phyloP scores from a whole-genome alignment of 805 yeast species.

The Kodamaea sagamina region DNA sequence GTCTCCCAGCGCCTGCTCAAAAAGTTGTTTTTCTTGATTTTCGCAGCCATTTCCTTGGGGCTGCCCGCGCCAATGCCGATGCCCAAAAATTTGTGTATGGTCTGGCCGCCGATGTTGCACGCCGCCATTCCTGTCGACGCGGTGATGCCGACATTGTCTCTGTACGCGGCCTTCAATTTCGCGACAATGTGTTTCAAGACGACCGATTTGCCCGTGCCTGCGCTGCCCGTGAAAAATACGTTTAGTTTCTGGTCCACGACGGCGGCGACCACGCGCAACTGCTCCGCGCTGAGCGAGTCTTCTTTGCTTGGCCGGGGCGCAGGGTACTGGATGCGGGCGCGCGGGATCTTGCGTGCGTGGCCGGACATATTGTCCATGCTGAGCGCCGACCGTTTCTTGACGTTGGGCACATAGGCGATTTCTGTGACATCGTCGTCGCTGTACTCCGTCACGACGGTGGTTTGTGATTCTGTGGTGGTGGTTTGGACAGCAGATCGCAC shows the following conservation, averaged over 20 bases:
- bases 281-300: constrained; percentile 41
- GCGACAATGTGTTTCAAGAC: constrained; percentile 64
- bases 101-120: constrained; percentile 86
- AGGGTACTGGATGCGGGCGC: constrained; percentile 5
- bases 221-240: constrained; percentile 79
- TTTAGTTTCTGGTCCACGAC: constrained; percentile 53
- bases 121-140: constrained; percentile 98
- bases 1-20: constrained; percentile 60
- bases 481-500: constrained; percentile 4
- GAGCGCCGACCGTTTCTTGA: neutral
- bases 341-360: constrained; percentile 26
- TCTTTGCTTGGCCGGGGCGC: constrained; percentile 7
- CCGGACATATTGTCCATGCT: constrained; percentile 12
- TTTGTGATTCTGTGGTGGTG: neutral
- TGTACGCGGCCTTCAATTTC: constrained; percentile 20
- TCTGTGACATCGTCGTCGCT: neutral
- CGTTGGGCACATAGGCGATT: constrained; percentile 1
- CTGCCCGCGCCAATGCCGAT: constrained; percentile 73
- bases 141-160: constrained; percentile 75
- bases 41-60: constrained; percentile 46
- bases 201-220: constrained; percentile 86
- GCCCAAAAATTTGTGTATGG: constrained; percentile 83
- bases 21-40: constrained; percentile 48
- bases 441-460: constrained; percentile 3
- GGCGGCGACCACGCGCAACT: constrained; percentile 47